A percentile compares a stretch with the other conserved stretches of the same genome.
Evolutionary conservation across 352 stramenopile species (phyloP).

Genomic region (Globisporangium barbulae): DNA sequence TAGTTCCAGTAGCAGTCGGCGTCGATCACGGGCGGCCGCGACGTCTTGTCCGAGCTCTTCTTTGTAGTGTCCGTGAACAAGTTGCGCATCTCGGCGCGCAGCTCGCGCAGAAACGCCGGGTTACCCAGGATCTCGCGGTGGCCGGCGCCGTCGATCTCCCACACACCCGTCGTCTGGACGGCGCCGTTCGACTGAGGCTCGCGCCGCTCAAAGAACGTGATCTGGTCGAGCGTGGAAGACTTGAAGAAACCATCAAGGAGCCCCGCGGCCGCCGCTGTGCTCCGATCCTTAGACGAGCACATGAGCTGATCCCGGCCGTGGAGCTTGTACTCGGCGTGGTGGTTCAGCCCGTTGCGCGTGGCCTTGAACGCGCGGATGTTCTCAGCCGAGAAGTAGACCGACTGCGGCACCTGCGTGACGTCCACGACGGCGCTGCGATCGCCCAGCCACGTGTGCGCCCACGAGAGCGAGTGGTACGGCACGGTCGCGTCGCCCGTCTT

Average conservation of each 20-base stretch:
- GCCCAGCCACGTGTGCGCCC: constrained; percentile 74
- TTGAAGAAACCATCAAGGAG: constrained; percentile 70
- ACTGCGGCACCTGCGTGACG: constrained; percentile 70
- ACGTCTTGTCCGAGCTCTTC: constrained; percentile 50
- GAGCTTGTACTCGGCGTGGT: constrained; percentile 66
- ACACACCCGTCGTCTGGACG: constrained; percentile 57
- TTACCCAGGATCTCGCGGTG: constrained; percentile 78
- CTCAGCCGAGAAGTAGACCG: constrained; percentile 64
- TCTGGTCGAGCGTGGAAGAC: constrained; percentile 40
- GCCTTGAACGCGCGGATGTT: constrained; percentile 53
- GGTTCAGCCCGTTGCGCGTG: constrained; percentile 30
- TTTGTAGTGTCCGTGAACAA: constrained; percentile 49
- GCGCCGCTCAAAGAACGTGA: constrained; percentile 76
- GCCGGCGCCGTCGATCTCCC: constrained; percentile 69
- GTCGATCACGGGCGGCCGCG: constrained; percentile 64
- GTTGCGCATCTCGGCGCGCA: constrained; percentile 65
- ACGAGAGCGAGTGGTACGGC: constrained; percentile 78
- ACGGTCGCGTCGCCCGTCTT: constrained; percentile 78
- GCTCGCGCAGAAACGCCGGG: constrained; percentile 65
- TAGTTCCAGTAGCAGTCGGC: constrained; percentile 87
- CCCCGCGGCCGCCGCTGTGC: constrained; percentile 7
- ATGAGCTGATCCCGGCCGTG: constrained; percentile 37
- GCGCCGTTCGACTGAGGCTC: constrained; percentile 26
- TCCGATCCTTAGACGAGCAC: constrained; percentile 24
- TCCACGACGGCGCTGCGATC: constrained; percentile 37